Base-by-base conservation (phyloP, 768 basidiomycete species). In the Fibroporia radiculosa region DNA sequence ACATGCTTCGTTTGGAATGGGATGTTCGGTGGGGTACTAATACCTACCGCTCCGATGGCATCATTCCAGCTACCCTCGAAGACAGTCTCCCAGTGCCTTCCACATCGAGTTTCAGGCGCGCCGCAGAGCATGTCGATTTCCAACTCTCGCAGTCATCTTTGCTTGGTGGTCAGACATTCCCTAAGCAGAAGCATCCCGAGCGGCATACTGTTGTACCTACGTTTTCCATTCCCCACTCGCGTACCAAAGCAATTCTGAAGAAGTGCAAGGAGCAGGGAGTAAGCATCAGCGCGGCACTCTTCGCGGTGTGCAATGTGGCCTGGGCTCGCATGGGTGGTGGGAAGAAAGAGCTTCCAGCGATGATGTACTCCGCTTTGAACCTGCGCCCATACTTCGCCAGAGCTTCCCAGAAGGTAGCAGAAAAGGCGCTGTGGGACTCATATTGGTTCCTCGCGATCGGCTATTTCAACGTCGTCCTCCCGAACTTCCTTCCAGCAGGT, bases 321-420 rank as follows among this genome's bases (percentile, higher is more conserved):
- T 88, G 84, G 85, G 73, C 75, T 3, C 69, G 73, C 52, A 72
- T 73, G 26, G 66, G 64, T 19, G 56, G 60, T 22, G 63, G 64
- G 12, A 66, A 68, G 32, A 62, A 61, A 52, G 72, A 78, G 45
- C 60, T 77, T 37, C 81, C 80, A 4, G 73, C 67, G 75, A 77
- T 91, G 78, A 81, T 92, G 76, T 93, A 93, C 61, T 85, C 86
- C 6, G 87, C 90, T 11, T 67, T 90, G 39, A 92, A 91, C 62
- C 65, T 90, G 29, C 76, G 89, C 3, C 78, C 82, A 4, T 73
- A 76, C 56, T 64, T 80, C 31, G 54, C 65, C 31, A 56, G 29
- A 27, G 32, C 38, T 13, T 22, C 11, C 10, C 29, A 31, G 29
- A 26, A 40, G 38, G 26, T n/a, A 16, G 24, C 28, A 19, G 45